Base-by-base conservation (phyloP, 1,284 basidiomycete species). In the Tilletia indica region DNA sequence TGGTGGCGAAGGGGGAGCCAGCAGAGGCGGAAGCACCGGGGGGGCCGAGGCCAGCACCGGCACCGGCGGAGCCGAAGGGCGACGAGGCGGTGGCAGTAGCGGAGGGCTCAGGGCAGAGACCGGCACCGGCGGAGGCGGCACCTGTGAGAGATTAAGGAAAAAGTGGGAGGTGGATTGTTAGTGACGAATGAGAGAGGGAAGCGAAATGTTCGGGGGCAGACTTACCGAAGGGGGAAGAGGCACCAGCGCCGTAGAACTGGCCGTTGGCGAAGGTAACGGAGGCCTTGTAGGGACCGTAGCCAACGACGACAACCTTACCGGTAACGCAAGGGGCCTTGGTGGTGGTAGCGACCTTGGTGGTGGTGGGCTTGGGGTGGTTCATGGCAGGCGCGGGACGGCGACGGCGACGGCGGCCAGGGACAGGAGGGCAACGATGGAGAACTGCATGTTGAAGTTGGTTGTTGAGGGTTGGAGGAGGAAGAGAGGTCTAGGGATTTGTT, bases 111-210 rank as follows among this genome's bases (percentile, higher is more conserved):
- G 58, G 58, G 58, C 58, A n/a, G 58, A 9, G 8, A 34, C 31
- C 31, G 31, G 58, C 58, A 63, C 58, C 58, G 38, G 58, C 58
- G 58, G 58, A 63, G 58, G 58, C 58, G 38, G 31, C 58, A 34
- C 58, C 58, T 63, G 58, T 4, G 31, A n/a, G 48, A 49, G 48
- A 49, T 12, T 14, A 49, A 49, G 48, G n/a, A 49, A 49, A n/a
- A 2, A 49, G n/a, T 49, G 48, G n/a, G 48, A 49, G 25, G 16
- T n/a, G 16, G 54, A 25, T 14, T 19, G 25, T 14, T 25, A 14
- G 25, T 4, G 14, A 58, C 54, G 14, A 31, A 31, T 31, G 25
- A 31, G 25, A 31, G 25, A 31, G 25, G 48, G 48, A n/a, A 14
- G 14, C n/a, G 14, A 49, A 49, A 49, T 49, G 48, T 49, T 49